These are phyloP conservation scores for Oryza glaberrima DNA, from an alignment of 176 grass and related monocot genomes.

Conservation along the genomic window DNA sequence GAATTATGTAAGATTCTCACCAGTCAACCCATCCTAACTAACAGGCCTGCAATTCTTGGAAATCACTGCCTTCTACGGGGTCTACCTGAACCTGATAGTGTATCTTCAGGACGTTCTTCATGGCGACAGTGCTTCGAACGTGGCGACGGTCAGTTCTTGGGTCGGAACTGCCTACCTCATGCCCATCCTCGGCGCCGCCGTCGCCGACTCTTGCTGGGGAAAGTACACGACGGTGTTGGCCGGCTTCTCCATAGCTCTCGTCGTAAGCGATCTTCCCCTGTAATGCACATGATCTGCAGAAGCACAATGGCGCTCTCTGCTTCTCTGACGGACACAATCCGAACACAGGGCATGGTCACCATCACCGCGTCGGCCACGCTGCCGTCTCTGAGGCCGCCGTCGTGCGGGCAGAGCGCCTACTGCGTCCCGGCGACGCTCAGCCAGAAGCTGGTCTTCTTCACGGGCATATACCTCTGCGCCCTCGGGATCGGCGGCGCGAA, in stretches of 20 bases:
- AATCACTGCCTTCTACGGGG: conserved; percentile 55
- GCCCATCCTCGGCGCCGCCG: conserved; percentile 55
- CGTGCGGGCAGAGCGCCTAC: conserved; percentile 23
- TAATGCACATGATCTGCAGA: neutral
- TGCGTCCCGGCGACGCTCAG: conserved; percentile 40
- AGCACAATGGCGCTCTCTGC: neutral
- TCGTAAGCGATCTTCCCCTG: conserved; percentile 43
- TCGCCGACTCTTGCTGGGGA: conserved; percentile 68
- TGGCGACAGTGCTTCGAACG: conserved; percentile 63
- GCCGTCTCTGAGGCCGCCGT: conserved; percentile 39
- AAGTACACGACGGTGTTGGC: conserved; percentile 59
- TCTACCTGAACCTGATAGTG: conserved; percentile 63
- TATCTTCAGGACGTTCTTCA: conserved; percentile 74
- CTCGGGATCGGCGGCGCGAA: conserved; percentile 45
- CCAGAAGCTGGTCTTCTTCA: conserved; percentile 48
- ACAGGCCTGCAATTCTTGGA: conserved; percentile 72
- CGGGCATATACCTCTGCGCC: conserved; percentile 50
- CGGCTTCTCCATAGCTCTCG: conserved; percentile 45
- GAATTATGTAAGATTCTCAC: neutral
- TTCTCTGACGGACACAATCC: conserved; percentile 27
- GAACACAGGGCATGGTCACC: conserved; percentile 29
- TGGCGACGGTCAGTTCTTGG: conserved; percentile 61
- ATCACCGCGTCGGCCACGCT: conserved; percentile 30
- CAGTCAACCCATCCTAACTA: neutral
- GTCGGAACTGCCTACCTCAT: conserved; percentile 58